Evolutionary conservation across 352 stramenopile species (phyloP), one percentile per base, ranked within the genome.

Genomic region (Aphanomyces euteiches): DNA sequence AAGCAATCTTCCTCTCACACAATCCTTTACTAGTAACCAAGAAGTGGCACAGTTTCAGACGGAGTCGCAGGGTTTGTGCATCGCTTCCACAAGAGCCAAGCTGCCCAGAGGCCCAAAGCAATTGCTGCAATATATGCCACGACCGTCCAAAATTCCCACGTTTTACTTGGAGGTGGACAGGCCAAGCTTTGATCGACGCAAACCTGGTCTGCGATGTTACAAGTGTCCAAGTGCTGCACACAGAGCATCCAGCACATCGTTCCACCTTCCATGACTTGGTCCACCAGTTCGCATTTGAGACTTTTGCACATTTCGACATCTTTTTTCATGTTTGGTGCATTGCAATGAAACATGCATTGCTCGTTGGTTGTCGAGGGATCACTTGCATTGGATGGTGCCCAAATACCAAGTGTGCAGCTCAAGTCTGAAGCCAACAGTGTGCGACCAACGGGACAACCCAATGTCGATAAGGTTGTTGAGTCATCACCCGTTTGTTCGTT

Each of bases 211-310:
- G 54, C 19, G 36, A 70, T 57, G 19, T 45, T 56, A 56, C 79
- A 84, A 28, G 60, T 72, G 56, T 83, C 70, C 43, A 85, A 34
- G 36, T 83, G 73, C 53, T 75, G 47, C 6, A 88, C 80, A n/a
- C 80, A 87, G 13, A 87, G 67, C 77, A 87, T 82, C 80, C 80
- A 87, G 65, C 80, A 87, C 13, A 60, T 77, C 0, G 74, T 78
- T 17, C 66, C 77, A 12, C 72, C 73, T 56, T 78, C 64, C 0
- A 72, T 21, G 10, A 63, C 56, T 17, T 63, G 3, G 28, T 37
- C 56, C 7, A 38, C 21, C 7, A 21, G 34, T 34, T 47, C 56
- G 56, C 56, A 63, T 38, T 63, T 40, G 28, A 63, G 56, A 13
- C n/a, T 7, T 13, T 37, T 15, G 56, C 73, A 77, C 43, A 69